Conservation (phyloP, 2,329 filamentous ascomycete species). For the Chaetothyriales sp. region DNA sequence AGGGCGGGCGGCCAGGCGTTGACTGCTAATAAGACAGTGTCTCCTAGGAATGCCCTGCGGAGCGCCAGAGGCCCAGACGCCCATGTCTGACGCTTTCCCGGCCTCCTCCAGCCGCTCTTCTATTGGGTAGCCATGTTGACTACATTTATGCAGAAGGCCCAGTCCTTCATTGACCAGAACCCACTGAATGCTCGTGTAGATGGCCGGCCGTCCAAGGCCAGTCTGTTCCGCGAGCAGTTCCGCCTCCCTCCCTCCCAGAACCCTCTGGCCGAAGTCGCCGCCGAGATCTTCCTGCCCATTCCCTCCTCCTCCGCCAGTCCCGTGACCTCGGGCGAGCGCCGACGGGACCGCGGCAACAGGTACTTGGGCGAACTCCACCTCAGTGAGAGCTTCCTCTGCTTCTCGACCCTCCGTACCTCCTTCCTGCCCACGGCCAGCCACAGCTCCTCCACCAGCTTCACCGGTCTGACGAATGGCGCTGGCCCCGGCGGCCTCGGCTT, state of each 20-base stretch:
- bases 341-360: constrained; percentile 53
- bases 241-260: constrained; percentile 83
- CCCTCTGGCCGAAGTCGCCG: constrained; percentile 88
- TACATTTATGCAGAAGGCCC: constrained; percentile 85
- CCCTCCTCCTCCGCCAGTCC: constrained; percentile 38
- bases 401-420: constrained; percentile 82
- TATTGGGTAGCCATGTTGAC: constrained; percentile 32
- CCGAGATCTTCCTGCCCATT: constrained; percentile 76
- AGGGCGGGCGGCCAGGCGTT: neutral
- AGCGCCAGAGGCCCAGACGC: neutral
- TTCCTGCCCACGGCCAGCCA: constrained; percentile 69
- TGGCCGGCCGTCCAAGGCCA: constrained; percentile 75
- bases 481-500: constrained; percentile 93
- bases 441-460: constrained; percentile 67
- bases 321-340: constrained; percentile 46
- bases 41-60: neutral
- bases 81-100: neutral
- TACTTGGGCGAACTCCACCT: constrained; percentile 88
- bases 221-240: constrained; percentile 91
- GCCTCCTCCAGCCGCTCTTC: neutral
- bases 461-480: constrained; percentile 80
- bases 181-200: constrained; percentile 58
- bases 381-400: constrained; percentile 89
- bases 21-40: neutral
- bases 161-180: constrained; percentile 84